A percentile compares a stretch with the other conserved stretches of the same genome.
Conservation (phyloP, 441 rosid species). For the Viola pubescens region DNA sequence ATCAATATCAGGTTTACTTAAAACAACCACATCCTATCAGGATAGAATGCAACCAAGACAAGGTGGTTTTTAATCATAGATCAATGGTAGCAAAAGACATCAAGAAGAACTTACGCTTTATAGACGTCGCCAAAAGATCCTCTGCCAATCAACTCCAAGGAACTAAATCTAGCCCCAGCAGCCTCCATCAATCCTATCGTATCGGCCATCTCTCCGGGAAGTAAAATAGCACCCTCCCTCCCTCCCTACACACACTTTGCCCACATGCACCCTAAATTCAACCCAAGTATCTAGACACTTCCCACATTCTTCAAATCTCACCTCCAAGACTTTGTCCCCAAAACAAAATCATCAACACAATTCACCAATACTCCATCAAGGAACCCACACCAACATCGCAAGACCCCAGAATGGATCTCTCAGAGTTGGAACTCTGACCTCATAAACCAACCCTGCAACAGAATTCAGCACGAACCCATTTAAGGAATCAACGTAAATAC, state of each 20-base stretch:
- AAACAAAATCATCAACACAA: background rate
- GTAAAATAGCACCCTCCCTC: conserved; percentile 6
- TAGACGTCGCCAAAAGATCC: conserved; percentile 98
- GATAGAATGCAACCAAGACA: too few relatives aligned
- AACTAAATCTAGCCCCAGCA: conserved; percentile 75
- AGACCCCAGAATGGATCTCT: conserved; percentile 16
- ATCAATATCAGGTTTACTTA: too few relatives aligned
- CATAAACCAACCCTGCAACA: conserved; percentile 11
- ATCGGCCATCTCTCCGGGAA: conserved; percentile 55
- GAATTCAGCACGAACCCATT: conserved; percentile 5
- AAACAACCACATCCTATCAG: too few relatives aligned
- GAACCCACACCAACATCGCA: too few relatives aligned
- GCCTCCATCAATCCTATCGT: conserved; percentile 78
- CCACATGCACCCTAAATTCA: conserved; percentile 6
- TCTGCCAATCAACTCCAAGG: conserved; percentile 81
- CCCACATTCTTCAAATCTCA: conserved; percentile 17
- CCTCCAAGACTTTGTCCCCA: background rate
- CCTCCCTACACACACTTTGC: conserved; percentile 18
- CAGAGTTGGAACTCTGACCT: conserved; percentile 6
- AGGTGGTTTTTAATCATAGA: conserved; percentile 4
- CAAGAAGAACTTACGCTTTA: conserved; percentile 69
- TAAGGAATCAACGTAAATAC: background rate
- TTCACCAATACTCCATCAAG: background rate
- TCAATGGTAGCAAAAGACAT: conserved; percentile 8
- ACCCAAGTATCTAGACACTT: conserved; percentile 20